Evolutionary conservation across 306 rosid genomes (phyloP), one percentile per base, ranked within the genome.

Genomic region (Urtica urens): DNA sequence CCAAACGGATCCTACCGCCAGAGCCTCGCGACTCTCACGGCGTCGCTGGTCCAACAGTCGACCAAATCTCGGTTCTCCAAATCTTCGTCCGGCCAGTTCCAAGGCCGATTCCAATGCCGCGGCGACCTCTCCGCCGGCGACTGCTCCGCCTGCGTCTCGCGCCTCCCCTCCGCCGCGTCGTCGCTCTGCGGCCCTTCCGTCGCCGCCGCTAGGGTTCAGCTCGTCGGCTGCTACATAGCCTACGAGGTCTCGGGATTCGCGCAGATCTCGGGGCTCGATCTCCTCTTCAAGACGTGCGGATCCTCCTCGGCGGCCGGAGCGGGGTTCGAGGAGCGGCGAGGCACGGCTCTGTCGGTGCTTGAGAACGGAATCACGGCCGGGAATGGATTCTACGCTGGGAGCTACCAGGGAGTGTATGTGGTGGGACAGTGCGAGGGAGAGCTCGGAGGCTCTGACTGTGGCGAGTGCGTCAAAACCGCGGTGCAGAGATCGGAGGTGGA

Each of bases 371-470:
- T 88, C 5, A 77, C 70, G 29, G 66, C 86, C 21, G 81, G 75
- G 26, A 95, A 78, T 58, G 97, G 97, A 2, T 88, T 84, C 35
- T 88, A 81, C 49, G 67, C 97, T 1, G 78, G 83, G 2, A 83
- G 59, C 59, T 88, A 88, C 31, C 76, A 81, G 55, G 39, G 72
- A 14, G 45, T 88, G 50, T 88, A 81, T 67, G 72, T 88, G 37
- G 59, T 88, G 77, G 97, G 76, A 21, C 97, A 88, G 49, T 88
- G 97, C 51, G 93, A 88, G 59, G 97, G 97, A 1, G 90, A 74
- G 60, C 62, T 88, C 38, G 97, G 97, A 18, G 95, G 81, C 51
- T 68, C 90, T 1, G 95, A 88, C 58, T 88, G 97, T 46, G 93
- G 92, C 0, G 87, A 72, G 45, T 84, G 95, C 67, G 78, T 81